Conservation (phyloP, 164 flowering plant species). For the Vitis labrusca region DNA sequence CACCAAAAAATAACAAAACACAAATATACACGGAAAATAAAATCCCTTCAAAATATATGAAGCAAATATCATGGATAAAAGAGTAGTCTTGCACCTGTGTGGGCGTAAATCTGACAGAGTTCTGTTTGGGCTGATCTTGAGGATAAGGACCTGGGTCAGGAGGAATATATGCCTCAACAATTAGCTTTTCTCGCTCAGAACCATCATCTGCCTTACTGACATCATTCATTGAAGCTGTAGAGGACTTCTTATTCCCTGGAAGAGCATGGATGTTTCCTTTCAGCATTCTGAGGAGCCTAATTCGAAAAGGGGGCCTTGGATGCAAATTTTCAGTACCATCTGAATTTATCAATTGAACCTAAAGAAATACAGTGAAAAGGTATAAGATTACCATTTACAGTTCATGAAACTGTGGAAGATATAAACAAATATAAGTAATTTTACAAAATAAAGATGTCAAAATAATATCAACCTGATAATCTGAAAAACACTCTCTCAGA, state of each 20-base stretch:
- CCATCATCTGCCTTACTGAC: slow-evolving; percentile 32
- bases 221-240: slow-evolving; percentile 27
- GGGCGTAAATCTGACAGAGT: slow-evolving; percentile 89
- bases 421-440: background rate
- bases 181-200: slow-evolving; percentile 51
- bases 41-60: background rate
- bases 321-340: slow-evolving; percentile 65
- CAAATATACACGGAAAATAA: background rate
- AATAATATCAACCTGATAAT: slow-evolving; percentile 59
- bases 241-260: slow-evolving; percentile 56
- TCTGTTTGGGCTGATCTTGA: slow-evolving; percentile 93
- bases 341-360: slow-evolving; percentile 70
- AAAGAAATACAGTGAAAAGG: slow-evolving; percentile 4
- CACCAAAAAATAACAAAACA: background rate
- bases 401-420: background rate
- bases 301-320: slow-evolving; percentile 82
- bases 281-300: slow-evolving; percentile 59
- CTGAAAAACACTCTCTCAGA: slow-evolving; percentile 65
- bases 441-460: slow-evolving; percentile 4
- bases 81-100: slow-evolving; percentile 62
- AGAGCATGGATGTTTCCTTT: slow-evolving; percentile 58
- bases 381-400: background rate
- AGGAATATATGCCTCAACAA: slow-evolving; percentile 88
- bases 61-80: background rate
- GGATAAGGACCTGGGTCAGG: slow-evolving; percentile 99